Evolutionary conservation across 495 filamentous ascomycete genomes (phyloP).

Genomic region (Terfezia boudieri): DNA sequence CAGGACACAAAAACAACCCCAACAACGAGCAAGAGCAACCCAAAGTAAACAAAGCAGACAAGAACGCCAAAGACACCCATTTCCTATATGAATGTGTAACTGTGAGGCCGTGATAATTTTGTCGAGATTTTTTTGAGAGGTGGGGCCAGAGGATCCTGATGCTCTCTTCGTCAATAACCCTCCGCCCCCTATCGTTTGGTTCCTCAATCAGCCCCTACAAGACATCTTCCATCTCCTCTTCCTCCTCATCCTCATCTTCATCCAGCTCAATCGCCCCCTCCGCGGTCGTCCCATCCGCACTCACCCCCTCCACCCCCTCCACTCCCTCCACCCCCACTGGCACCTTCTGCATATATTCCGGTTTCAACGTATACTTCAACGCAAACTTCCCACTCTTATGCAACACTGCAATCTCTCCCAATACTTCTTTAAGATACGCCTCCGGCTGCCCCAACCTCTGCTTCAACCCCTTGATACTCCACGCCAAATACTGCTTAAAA

Average conservation of each 20-base stretch:
- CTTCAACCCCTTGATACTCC: conserved; percentile 67
- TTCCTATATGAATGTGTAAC: too few relatives aligned
- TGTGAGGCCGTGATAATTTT: too few relatives aligned
- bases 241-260: conserved; percentile 43
- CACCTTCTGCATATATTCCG: conserved; percentile 40
- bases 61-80: too few relatives aligned
- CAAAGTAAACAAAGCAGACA: too few relatives aligned
- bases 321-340: conserved; percentile 26
- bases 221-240: conserved; percentile 57
- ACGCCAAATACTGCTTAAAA: conserved; percentile 69
- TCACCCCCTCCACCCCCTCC: conserved; percentile 28
- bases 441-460: conserved; percentile 59
- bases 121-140: too few relatives aligned
- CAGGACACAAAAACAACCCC: too few relatives aligned
- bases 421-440: conserved; percentile 62
- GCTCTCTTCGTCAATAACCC: too few relatives aligned
- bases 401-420: conserved; percentile 62
- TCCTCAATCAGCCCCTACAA: conserved; percentile 7
- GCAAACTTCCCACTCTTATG: conserved; percentile 62
- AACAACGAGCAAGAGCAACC: too few relatives aligned
- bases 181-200: too few relatives aligned
- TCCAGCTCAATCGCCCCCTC: conserved; percentile 22
- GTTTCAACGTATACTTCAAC: conserved; percentile 60
- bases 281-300: conserved; percentile 25
- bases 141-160: too few relatives aligned